phyloP scores from a whole-genome alignment of 176 grass and related monocot species.

The Puya raimondii region DNA sequence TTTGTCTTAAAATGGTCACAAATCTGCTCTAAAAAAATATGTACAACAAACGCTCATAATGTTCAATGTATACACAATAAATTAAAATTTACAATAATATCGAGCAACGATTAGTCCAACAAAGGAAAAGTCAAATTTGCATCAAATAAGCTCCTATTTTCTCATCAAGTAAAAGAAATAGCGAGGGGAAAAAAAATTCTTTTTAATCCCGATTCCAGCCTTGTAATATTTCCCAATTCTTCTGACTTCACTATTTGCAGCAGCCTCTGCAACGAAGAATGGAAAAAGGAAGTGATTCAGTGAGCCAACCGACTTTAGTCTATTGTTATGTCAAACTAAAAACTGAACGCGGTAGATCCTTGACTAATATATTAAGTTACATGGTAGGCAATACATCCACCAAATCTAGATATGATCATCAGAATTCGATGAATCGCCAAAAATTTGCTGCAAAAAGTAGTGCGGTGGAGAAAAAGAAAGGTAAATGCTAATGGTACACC shows the following conservation, averaged over 20 bases:
- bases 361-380: not conserved
- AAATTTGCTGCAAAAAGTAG: not conserved
- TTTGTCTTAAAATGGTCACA: too few species aligned
- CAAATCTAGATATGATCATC: not conserved
- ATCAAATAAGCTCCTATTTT: too few species aligned
- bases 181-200: too few species aligned
- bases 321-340: not conserved
- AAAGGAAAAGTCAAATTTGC: too few species aligned
- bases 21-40: too few species aligned
- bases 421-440: not conserved
- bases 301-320: not conserved
- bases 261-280: conserved; percentile 21
- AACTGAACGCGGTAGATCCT: not conserved
- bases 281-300: not conserved
- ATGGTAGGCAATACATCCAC: not conserved
- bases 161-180: too few species aligned
- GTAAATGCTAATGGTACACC: too few species aligned
- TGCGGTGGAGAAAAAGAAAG: not conserved
- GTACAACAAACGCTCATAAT: too few species aligned
- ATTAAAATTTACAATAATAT: too few species aligned
- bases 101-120: too few species aligned
- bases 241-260: conserved; percentile 29
- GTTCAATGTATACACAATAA: too few species aligned
- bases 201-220: not conserved
- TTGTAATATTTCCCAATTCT: conserved; percentile 29